These are phyloP conservation scores for Setaria viridis DNA, from an alignment of 202 grass and related monocot species.

Conservation along the genomic window DNA sequence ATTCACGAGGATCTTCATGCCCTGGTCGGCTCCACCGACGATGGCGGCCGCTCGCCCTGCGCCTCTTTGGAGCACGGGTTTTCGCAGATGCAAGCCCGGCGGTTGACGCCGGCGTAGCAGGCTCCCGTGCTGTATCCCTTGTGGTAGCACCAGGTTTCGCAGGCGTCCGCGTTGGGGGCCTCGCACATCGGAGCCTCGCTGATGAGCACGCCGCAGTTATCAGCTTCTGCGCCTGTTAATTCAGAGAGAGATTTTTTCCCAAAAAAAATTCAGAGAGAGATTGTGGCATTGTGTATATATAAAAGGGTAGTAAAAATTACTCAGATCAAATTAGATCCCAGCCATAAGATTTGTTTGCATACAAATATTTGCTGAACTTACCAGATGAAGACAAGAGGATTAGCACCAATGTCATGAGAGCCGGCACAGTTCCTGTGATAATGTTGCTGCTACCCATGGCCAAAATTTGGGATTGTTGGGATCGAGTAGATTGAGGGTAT, in stretches of 20 bases:
- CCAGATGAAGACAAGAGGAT: not conserved
- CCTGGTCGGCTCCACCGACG: not conserved
- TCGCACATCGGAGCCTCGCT: not conserved
- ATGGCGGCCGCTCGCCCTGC: not conserved
- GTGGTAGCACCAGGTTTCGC: not conserved
- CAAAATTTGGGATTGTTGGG: not conserved
- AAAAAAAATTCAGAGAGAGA: too few relatives aligned
- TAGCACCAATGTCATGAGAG: not conserved
- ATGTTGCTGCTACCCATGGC: not conserved
- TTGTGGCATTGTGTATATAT: too few relatives aligned
- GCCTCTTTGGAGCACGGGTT: not conserved
- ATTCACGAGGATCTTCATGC: not conserved
- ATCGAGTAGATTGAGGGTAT: not conserved
- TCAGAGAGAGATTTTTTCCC: too few relatives aligned
- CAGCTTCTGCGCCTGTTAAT: not conserved
- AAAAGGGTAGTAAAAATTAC: too few relatives aligned
- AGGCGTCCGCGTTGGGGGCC: not conserved
- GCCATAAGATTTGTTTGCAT: not conserved
- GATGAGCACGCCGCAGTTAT: not conserved
- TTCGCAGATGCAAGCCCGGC: not conserved
- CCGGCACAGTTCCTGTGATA: not conserved
- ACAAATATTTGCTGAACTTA: not conserved
- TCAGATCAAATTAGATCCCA: not conserved
- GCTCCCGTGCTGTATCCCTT: not conserved
- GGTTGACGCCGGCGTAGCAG: not conserved